A percentile compares a stretch with the other conserved stretches of the same genome.
Conservation (phyloP, 2,329 filamentous ascomycete genomes). For the Clarireedia monteithiana region DNA sequence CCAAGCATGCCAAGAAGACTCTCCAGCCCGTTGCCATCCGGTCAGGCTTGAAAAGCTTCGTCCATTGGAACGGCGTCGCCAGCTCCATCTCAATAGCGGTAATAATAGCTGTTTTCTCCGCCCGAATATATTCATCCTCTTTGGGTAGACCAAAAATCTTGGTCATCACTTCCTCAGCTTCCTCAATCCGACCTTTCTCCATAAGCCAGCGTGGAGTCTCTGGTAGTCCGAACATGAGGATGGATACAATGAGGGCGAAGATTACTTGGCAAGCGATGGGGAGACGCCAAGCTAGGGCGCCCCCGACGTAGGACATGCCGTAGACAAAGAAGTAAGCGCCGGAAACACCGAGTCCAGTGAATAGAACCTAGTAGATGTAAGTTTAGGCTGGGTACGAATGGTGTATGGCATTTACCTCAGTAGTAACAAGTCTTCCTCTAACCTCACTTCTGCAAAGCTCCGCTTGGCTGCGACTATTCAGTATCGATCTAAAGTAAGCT, state of each 20-base stretch:
- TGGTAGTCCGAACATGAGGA: conserved; percentile 32
- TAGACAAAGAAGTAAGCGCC: conserved; percentile 38
- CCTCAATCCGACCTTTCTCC: conserved; percentile 28
- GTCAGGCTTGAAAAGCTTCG: conserved; percentile 13
- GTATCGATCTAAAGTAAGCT: not conserved
- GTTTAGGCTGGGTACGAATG: too few relatives aligned
- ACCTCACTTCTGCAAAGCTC: not conserved
- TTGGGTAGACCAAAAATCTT: conserved; percentile 17
- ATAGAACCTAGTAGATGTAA: not conserved
- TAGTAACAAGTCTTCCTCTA: not conserved
- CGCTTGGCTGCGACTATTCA: not conserved
- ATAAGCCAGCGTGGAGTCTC: conserved; percentile 33
- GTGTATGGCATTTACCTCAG: not conserved
- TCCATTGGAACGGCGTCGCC: conserved; percentile 20
- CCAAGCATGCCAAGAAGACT: conserved; percentile 11
- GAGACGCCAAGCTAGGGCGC: conserved; percentile 35
- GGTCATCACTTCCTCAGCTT: conserved; percentile 26
- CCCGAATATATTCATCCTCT: conserved; percentile 19
- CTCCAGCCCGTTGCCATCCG: conserved; percentile 17
- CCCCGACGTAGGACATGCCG: conserved; percentile 30
- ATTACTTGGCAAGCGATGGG: conserved; percentile 36
- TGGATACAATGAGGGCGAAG: conserved; percentile 31
- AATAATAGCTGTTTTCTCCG: conserved; percentile 29
- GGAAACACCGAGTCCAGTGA: conserved; percentile 39
- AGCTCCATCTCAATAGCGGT: conserved; percentile 25